A percentile compares a stretch with the other conserved stretches of the same genome.
phyloP scores from a whole-genome alignment of 495 filamentous ascomycete species.

The Xylona heveae region DNA sequence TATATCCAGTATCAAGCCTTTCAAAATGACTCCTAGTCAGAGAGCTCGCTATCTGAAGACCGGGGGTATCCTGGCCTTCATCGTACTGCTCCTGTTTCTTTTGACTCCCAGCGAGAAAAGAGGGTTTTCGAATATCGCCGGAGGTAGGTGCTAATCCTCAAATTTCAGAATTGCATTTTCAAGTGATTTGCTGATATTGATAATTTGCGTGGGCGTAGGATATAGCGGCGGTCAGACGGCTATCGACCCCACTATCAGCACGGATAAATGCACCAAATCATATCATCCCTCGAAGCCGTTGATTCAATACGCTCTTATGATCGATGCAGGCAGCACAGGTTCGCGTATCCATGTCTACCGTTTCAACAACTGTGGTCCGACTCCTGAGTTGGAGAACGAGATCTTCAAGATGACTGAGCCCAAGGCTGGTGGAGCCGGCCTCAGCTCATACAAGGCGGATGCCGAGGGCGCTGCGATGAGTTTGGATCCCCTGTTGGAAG shows the following conservation, averaged over 20 bases:
- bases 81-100: slow-evolving; percentile 58
- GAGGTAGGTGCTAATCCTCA: slow-evolving; percentile 14
- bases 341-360: slow-evolving; percentile 96
- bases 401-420: slow-evolving; percentile 76
- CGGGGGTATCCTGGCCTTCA: slow-evolving; percentile 48
- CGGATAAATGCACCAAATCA: slow-evolving; percentile 59
- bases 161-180: neutral
- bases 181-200: too few species aligned
- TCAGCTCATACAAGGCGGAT: slow-evolving; percentile 71
- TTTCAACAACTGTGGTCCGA: slow-evolving; percentile 94
- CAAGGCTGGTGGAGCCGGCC: slow-evolving; percentile 52
- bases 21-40: slow-evolving; percentile 26
- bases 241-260: slow-evolving; percentile 34
- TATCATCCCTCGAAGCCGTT: slow-evolving; percentile 71
- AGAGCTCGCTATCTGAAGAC: slow-evolving; percentile 56
- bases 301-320: slow-evolving; percentile 94
- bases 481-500: slow-evolving; percentile 69
- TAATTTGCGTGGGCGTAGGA: too few species aligned
- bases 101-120: slow-evolving; percentile 34
- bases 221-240: slow-evolving; percentile 24
- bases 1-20: slow-evolving; percentile 18
- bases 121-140: slow-evolving; percentile 15
- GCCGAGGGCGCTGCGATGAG: slow-evolving; percentile 74
- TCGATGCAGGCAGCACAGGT: slow-evolving; percentile 93
- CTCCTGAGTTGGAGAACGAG: slow-evolving; percentile 87